These are phyloP conservation scores for Aspergillus flavus DNA, from an alignment of 2,329 filamentous ascomycete genomes.

Conservation along the genomic window DNA sequence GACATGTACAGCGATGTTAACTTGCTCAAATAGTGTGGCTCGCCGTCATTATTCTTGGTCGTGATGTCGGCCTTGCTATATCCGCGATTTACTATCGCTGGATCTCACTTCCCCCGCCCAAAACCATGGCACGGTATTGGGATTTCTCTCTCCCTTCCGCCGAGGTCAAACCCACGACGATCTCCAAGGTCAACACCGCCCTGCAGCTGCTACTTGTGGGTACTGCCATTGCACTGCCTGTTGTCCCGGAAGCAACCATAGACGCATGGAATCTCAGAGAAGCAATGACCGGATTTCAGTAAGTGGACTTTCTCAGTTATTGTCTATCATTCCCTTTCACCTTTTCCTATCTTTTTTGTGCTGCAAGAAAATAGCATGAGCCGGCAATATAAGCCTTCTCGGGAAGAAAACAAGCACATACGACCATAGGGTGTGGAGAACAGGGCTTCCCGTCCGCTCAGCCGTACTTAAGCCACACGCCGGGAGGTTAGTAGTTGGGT, in stretches of 20 bases:
- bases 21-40: conserved; percentile 67
- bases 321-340: conserved; percentile 5
- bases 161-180: conserved; percentile 47
- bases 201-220: conserved; percentile 87
- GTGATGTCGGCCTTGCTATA: conserved; percentile 80
- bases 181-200: conserved; percentile 78
- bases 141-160: conserved; percentile 80
- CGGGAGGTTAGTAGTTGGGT: conserved; percentile 53
- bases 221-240: conserved; percentile 76
- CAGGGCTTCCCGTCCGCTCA: conserved; percentile 54
- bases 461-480: conserved; percentile 53
- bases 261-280: conserved; percentile 59
- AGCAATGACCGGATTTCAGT: conserved; percentile 58
- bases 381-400: conserved; percentile 21
- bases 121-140: conserved; percentile 93
- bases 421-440: conserved; percentile 52
- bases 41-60: conserved; percentile 84
- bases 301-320: conserved; percentile 25
- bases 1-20: conserved; percentile 2
- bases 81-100: conserved; percentile 94
- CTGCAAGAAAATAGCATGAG: background rate
- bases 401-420: conserved; percentile 30
- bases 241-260: conserved; percentile 63
- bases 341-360: background rate
- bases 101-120: conserved; percentile 89